A percentile compares a stretch with the other conserved stretches of the same genome.
Conservation (phyloP, 139 green algal species). For the Closterium sp. region DNA sequence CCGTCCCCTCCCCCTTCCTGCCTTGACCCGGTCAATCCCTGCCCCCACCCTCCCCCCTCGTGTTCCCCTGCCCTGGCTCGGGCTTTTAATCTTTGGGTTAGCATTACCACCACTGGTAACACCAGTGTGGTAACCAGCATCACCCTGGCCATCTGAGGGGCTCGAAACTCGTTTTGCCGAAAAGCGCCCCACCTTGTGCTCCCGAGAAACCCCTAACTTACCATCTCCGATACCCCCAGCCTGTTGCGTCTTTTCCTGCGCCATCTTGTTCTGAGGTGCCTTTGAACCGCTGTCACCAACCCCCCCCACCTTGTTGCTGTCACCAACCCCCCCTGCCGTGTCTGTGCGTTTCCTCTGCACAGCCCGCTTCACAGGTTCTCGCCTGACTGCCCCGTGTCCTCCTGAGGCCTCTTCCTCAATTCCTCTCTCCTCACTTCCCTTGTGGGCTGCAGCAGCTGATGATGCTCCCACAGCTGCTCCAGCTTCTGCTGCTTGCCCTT, state of each 20-base stretch:
- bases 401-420: background rate
- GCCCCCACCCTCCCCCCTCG: background rate
- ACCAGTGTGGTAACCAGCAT: too few relatives aligned
- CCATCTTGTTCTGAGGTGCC: background rate
- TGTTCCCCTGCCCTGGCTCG: background rate
- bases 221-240: too few relatives aligned
- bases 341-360: background rate
- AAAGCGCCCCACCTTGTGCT: too few relatives aligned
- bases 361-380: background rate
- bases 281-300: background rate
- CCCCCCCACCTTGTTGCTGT: too few relatives aligned
- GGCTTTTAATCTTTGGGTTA: too few relatives aligned
- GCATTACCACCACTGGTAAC: too few relatives aligned
- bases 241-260: too few relatives aligned
- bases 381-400: background rate
- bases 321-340: too few relatives aligned
- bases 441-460: background rate
- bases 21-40: background rate
- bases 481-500: background rate
- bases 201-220: too few relatives aligned
- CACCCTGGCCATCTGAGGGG: too few relatives aligned
- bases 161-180: too few relatives aligned
- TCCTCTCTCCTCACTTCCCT: background rate
- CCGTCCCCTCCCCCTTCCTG: background rate
- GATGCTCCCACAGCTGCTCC: background rate